A percentile compares a stretch with the other conserved stretches of the same genome.
Evolutionary conservation across 2,329 filamentous ascomycete species (phyloP).

Genomic region (Chaetomiaceae sp.): DNA sequence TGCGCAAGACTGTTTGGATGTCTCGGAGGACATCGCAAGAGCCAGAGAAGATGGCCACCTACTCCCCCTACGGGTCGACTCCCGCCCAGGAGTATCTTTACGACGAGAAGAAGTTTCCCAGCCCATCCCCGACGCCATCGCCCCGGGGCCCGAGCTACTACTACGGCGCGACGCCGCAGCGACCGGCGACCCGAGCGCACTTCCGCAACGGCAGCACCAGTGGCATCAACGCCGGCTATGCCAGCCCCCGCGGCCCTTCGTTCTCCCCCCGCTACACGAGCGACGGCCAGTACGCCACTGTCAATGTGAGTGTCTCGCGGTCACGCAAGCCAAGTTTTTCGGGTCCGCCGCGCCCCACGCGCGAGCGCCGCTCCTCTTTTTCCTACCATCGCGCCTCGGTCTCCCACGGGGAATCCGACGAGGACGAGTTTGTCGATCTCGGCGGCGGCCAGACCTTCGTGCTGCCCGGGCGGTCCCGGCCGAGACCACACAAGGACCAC

Average conservation of each 20-base stretch:
- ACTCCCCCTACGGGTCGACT: slow-evolving; percentile 42
- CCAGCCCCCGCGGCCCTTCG: slow-evolving; percentile 37
- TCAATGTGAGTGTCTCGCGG: slow-evolving; percentile 58
- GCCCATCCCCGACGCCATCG: slow-evolving; percentile 54
- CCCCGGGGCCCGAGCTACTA: slow-evolving; percentile 48
- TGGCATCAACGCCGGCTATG: slow-evolving; percentile 31
- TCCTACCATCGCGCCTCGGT: slow-evolving; percentile 56
- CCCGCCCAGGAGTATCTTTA: slow-evolving; percentile 49
- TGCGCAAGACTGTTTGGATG: slow-evolving; percentile 25
- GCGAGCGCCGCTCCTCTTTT: slow-evolving; percentile 54
- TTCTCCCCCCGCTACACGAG: slow-evolving; percentile 60
- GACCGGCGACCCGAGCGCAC: slow-evolving; percentile 52
- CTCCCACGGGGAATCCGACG: slow-evolving; percentile 59
- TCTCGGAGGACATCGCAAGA: slow-evolving; percentile 33
- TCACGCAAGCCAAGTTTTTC: slow-evolving; percentile 47
- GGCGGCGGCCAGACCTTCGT: slow-evolving; percentile 51
- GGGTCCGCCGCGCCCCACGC: slow-evolving; percentile 42
- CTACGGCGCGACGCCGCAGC: slow-evolving; percentile 46
- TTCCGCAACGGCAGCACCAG: slow-evolving; percentile 42
- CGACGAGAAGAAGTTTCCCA: slow-evolving; percentile 46
- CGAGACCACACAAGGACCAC: slow-evolving; percentile 38
- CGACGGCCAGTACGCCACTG: slow-evolving; percentile 59
- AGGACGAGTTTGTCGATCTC: slow-evolving; percentile 57
- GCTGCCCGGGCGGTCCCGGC: slow-evolving; percentile 48
- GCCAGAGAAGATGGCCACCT: slow-evolving; percentile 38